These are phyloP conservation scores for Saccharomyces hybrid DNA, from an alignment of 1,139 yeast species.

Conservation along the genomic window DNA sequence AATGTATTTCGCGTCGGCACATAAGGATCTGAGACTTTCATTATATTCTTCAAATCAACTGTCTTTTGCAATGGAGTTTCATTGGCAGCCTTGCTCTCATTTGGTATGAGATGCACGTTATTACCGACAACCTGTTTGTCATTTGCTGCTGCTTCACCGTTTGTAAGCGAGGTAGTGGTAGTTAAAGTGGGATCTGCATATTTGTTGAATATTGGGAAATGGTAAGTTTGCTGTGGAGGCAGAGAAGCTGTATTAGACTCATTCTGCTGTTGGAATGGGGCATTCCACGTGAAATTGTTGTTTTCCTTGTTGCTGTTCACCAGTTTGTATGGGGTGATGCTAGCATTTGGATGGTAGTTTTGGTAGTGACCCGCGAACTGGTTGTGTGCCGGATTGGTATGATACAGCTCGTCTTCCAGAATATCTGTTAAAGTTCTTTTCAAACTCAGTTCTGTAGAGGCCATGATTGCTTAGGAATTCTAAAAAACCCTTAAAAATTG, in stretches of 20 bases:
- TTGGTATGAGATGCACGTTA: neutral
- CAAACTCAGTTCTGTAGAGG: constrained; percentile 25
- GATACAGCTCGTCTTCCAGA: constrained; percentile 59
- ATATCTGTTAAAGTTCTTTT: constrained; percentile 49
- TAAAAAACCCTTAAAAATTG: neutral
- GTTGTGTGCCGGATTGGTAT: constrained; percentile 13
- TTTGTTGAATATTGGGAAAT: constrained; percentile 30
- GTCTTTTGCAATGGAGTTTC: constrained; percentile 21
- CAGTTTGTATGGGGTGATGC: neutral
- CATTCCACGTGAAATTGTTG: neutral
- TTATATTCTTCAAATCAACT: constrained; percentile 19
- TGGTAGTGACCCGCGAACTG: constrained; percentile 1
- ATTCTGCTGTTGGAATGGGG: constrained; percentile 10
- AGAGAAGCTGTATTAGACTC: constrained; percentile 4
- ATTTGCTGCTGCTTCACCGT: neutral
- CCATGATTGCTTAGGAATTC: constrained; percentile 11
- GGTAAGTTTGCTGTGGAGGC: constrained; percentile 1
- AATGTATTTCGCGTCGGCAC: neutral
- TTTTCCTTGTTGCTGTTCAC: neutral
- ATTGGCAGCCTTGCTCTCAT: neutral
- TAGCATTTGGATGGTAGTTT: neutral
- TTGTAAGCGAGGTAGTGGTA: constrained; percentile 18
- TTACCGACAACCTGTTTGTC: neutral
- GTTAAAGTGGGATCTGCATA: constrained; percentile 36
- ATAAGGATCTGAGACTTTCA: constrained; percentile 8